Conservation (phyloP, 2,329 filamentous ascomycete genomes). For the Cordyceps pruinosa region DNA sequence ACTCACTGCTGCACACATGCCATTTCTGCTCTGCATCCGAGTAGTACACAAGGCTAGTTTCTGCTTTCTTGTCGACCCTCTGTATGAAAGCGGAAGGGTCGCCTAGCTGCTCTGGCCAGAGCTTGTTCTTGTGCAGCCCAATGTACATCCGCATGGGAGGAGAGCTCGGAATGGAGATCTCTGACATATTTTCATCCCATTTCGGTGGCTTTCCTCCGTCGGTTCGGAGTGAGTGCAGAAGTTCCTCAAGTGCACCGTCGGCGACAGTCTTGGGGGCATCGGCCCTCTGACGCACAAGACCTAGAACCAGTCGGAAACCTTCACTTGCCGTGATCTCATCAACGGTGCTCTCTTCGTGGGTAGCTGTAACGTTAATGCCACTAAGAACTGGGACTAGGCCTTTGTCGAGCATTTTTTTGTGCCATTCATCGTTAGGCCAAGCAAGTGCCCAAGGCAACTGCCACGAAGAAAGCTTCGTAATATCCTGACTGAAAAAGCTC, state of each 20-base stretch:
- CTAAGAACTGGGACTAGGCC: background rate
- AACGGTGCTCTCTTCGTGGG: background rate
- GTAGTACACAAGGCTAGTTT: background rate
- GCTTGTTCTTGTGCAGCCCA: background rate
- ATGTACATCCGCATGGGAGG: background rate
- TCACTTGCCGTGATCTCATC: background rate
- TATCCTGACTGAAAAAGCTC: background rate
- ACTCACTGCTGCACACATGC: background rate
- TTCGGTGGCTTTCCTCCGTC: background rate
- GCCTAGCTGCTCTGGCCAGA: background rate
- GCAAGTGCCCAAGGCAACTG: background rate
- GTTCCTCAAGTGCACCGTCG: background rate
- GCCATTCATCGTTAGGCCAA: background rate
- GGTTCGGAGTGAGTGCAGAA: background rate
- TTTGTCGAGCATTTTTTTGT: background rate
- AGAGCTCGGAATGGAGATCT: background rate
- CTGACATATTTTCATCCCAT: background rate
- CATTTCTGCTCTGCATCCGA: background rate
- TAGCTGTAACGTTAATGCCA: background rate
- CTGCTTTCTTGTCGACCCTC: background rate
- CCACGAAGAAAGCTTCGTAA: background rate
- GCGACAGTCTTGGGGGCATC: background rate
- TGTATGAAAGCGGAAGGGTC: background rate
- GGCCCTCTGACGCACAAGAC: background rate
- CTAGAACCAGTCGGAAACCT: background rate